Conservation (phyloP, 148 eudicot species). For the Gaultheria prostrata region DNA sequence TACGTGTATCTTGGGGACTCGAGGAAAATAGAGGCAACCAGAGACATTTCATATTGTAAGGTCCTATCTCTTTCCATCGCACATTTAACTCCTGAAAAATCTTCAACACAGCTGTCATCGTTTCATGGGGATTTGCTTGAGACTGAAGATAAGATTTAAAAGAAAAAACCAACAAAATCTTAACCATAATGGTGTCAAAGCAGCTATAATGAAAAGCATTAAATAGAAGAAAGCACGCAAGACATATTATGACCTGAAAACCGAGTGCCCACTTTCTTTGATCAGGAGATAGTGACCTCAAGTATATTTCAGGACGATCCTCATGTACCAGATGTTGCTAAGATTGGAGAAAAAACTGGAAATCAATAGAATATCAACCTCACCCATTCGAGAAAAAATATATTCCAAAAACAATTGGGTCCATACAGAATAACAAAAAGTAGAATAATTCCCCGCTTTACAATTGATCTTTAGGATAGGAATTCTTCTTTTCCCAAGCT, state of each 20-base stretch:
- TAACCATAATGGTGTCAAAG: background rate
- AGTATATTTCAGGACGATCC: constrained; percentile 14
- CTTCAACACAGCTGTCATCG: too few species aligned
- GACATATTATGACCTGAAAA: constrained; percentile 20
- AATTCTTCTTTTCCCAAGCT: background rate
- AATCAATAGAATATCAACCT: background rate
- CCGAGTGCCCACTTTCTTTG: constrained; percentile 32
- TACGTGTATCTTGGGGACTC: background rate
- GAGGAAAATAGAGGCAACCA: constrained; percentile 17
- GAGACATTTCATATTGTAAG: constrained; percentile 29
- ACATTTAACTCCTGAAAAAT: too few species aligned
- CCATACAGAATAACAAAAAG: background rate
- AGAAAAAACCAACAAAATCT: background rate
- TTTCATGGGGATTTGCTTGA: too few species aligned
- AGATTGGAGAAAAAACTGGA: background rate
- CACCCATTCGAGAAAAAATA: background rate
- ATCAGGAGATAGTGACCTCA: constrained; percentile 16
- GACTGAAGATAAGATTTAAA: background rate
- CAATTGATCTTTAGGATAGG: background rate
- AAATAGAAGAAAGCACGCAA: background rate
- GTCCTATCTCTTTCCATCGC: too few species aligned
- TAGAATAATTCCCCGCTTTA: background rate
- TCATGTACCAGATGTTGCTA: constrained; percentile 3
- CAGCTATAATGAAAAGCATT: background rate
- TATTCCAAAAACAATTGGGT: background rate